Conservation (phyloP, 2,329 filamentous ascomycete genomes). For the Ceratocystis diversiconidia region DNA sequence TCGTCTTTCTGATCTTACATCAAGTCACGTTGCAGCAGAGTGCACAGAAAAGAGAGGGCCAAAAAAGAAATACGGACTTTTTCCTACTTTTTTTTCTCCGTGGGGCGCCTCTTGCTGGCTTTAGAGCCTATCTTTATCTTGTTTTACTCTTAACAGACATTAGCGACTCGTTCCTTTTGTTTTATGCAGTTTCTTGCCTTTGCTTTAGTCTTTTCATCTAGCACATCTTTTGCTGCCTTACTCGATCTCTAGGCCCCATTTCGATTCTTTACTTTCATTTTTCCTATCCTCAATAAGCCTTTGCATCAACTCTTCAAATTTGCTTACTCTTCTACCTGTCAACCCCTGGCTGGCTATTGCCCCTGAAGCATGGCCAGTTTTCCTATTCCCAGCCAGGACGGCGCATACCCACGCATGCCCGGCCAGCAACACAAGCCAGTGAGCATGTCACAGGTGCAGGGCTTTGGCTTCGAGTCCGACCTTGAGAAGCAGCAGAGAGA, state of each 20-base stretch:
- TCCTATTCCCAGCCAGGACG: conserved; percentile 10
- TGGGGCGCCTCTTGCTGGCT: not conserved
- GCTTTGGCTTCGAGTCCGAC: conserved; percentile 12
- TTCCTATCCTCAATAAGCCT: not conserved
- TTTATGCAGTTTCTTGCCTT: not conserved
- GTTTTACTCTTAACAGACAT: not conserved
- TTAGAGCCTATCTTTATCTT: not conserved
- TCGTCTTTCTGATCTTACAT: not conserved
- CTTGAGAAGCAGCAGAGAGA: conserved; percentile 9
- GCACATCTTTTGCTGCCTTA: not conserved
- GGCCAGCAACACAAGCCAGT: conserved; percentile 6
- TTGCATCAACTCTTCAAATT: not conserved
- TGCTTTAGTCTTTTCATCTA: not conserved
- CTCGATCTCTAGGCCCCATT: not conserved
- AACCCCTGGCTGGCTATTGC: not conserved
- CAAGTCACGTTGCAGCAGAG: not conserved
- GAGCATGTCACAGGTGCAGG: conserved; percentile 7
- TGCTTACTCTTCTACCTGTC: too few relatives aligned
- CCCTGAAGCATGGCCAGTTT: conserved; percentile 7
- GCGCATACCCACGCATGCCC: conserved; percentile 14
- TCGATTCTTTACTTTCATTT: not conserved
- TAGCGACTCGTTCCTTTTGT: not conserved
- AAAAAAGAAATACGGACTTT: not conserved
- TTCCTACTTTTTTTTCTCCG: not conserved
- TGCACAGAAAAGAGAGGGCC: not conserved